Conservation (phyloP, 371 early-diverging fungal genomes). For the Mortierella sp. region DNA sequence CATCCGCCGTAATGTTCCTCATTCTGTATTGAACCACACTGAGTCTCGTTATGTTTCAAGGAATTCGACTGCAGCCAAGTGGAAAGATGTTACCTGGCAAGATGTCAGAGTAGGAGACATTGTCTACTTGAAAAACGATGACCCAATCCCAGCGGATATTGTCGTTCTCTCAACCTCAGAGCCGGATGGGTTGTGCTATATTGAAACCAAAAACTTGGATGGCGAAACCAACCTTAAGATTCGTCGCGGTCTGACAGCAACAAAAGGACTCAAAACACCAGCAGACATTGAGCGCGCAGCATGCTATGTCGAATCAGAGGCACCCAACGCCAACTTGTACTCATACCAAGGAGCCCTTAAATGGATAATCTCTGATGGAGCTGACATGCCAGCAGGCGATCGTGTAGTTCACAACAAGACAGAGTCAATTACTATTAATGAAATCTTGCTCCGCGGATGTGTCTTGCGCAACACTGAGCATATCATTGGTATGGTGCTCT, state of each 20-base stretch:
- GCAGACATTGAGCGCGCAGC: conserved; percentile 68
- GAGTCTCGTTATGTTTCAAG: conserved; percentile 30
- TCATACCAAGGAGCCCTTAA: conserved; percentile 78
- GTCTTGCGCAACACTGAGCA: conserved; percentile 91
- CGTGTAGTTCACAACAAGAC: conserved; percentile 60
- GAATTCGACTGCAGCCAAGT: conserved; percentile 45
- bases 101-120: conserved; percentile 94
- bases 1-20: conserved; percentile 48
- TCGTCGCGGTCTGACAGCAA: conserved; percentile 68
- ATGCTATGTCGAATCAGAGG: conserved; percentile 83
- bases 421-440: conserved; percentile 84
- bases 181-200: conserved; percentile 88
- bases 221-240: conserved; percentile 93
- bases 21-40: conserved; percentile 52
- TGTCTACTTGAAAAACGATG: conserved; percentile 86
- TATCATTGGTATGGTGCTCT: conserved; percentile 86
- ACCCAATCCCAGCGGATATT: conserved; percentile 96
- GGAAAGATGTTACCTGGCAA: conserved; percentile 78
- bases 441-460: conserved; percentile 92
- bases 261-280: conserved; percentile 60
- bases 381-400: conserved; percentile 47
- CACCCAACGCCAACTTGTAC: conserved; percentile 83
- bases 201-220: conserved; percentile 97
- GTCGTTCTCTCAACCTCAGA: conserved; percentile 90
- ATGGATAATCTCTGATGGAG: conserved; percentile 57